These are phyloP conservation scores for Phytophthora crassamura DNA, from an alignment of 352 stramenopile genomes.

Conservation along the genomic window DNA sequence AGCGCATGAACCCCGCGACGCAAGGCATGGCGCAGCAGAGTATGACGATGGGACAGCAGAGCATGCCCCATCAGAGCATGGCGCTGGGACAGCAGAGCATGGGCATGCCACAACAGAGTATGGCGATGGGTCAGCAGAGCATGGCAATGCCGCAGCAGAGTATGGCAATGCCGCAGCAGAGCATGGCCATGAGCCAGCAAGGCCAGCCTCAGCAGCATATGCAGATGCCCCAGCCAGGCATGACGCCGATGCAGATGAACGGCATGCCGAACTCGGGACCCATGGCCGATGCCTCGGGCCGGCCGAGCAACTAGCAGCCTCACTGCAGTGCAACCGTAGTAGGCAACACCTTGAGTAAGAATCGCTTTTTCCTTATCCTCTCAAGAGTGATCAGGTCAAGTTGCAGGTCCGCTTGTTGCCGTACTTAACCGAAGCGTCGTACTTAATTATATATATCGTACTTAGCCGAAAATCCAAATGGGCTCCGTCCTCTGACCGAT, in stretches of 20 bases:
- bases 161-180: too few relatives aligned
- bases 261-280: conserved; percentile 26
- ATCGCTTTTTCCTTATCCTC: conserved; percentile 5
- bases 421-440: too few relatives aligned
- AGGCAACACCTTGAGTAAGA: conserved; percentile 10
- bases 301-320: conserved; percentile 24
- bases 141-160: conserved; percentile 26
- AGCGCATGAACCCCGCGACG: conserved; percentile 41
- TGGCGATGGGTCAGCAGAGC: conserved; percentile 28
- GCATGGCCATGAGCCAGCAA: conserved; percentile 37
- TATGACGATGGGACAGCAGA: conserved; percentile 38
- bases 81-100: conserved; percentile 32
- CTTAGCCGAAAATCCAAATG: too few relatives aligned
- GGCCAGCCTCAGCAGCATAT: conserved; percentile 33
- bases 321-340: neutral
- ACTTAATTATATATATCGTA: too few relatives aligned
- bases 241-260: conserved; percentile 44
- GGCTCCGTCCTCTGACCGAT: neutral
- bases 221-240: conserved; percentile 34
- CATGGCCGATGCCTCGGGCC: conserved; percentile 26
- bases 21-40: conserved; percentile 33
- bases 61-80: conserved; percentile 22
- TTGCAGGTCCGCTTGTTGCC: too few relatives aligned
- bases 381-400: too few relatives aligned
- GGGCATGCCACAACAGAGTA: conserved; percentile 33